Conservation (phyloP, 257 asterid genomes). For the Solanum acaule region DNA sequence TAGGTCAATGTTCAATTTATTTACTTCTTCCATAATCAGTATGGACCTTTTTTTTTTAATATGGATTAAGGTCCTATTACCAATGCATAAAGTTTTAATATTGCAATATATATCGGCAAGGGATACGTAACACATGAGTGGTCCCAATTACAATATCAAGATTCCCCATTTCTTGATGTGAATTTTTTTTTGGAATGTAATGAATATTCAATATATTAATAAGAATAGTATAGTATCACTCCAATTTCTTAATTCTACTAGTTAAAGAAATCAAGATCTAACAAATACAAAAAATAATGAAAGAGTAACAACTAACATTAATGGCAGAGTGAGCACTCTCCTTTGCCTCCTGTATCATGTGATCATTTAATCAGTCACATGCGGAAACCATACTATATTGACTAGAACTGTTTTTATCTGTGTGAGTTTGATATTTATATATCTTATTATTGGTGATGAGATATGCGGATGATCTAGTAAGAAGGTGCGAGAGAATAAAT, state of each 20-base stretch:
- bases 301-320: neutral
- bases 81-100: neutral
- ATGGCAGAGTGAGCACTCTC: neutral
- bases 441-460: neutral
- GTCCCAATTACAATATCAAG: neutral
- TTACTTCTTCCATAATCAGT: neutral
- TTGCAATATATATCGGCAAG: neutral
- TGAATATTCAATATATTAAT: neutral
- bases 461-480: neutral
- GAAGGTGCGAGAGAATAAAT: neutral
- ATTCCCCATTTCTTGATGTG: neutral
- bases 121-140: neutral
- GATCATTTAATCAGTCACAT: neutral
- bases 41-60: neutral
- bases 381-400: neutral
- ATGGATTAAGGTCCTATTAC: neutral
- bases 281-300: neutral
- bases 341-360: slow-evolving; percentile 1
- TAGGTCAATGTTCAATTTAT: neutral
- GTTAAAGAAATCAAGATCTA: neutral
- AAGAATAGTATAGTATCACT: neutral
- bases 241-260: neutral
- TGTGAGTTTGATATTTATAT: neutral
- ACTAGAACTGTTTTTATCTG: neutral
- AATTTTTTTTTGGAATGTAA: neutral